A percentile compares a stretch with the other conserved stretches of the same genome.
Evolutionary conservation across 202 grass and related monocot genomes (phyloP).

Genomic region (Zizania palustris): DNA sequence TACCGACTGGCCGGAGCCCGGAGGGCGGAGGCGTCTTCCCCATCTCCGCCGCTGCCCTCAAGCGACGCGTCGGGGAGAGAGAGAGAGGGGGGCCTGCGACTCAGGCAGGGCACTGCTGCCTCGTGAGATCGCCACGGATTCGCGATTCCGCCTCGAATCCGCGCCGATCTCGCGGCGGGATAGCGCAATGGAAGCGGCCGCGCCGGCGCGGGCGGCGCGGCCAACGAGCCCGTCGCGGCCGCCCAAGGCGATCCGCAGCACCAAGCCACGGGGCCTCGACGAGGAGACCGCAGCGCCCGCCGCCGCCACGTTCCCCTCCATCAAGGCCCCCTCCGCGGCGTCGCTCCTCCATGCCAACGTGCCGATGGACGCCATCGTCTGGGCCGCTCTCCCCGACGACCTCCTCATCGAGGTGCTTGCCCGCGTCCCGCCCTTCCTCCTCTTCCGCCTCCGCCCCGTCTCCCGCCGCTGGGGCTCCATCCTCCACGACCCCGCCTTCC

Average conservation of each 20-base stretch:
- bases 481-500: conserved; percentile 71
- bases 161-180: background rate
- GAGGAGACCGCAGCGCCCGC: conserved; percentile 72
- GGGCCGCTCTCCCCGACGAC: conserved; percentile 75
- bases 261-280: conserved; percentile 78
- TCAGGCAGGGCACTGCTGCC: conserved; percentile 24
- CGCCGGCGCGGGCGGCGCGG: conserved; percentile 27
- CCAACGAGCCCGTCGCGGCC: conserved; percentile 72
- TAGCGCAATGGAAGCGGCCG: conserved; percentile 22
- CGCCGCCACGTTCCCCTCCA: conserved; percentile 37
- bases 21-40: conserved; percentile 5
- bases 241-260: conserved; percentile 72
- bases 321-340: conserved; percentile 28
- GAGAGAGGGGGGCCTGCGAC: conserved; percentile 29
- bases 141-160: conserved; percentile 26
- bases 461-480: conserved; percentile 72
- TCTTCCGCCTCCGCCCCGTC: conserved; percentile 70
- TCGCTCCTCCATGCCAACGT: conserved; percentile 57
- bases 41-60: conserved; percentile 8
- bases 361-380: conserved; percentile 68
- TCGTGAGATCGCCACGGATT: conserved; percentile 25
- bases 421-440: conserved; percentile 80
- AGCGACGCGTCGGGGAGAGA: background rate
- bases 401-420: conserved; percentile 78
- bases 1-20: background rate